Percentiles rank a stretch among this genome's conserved stretches.
phyloP scores from a whole-genome alignment of 768 basidiomycete genomes.

The Suillus sp. region DNA sequence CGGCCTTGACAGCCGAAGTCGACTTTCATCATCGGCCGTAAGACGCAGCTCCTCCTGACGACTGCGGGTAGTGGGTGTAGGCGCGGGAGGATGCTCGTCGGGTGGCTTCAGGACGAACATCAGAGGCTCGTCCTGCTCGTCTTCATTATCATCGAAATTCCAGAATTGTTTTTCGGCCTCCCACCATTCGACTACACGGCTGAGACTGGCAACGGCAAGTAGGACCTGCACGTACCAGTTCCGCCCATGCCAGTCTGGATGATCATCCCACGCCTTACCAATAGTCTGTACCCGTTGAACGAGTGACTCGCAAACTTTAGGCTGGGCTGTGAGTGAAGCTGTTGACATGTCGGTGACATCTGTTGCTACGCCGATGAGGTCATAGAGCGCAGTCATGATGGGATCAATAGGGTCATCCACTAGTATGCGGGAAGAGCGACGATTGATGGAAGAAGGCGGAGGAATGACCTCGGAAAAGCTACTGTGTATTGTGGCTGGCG shows the following conservation, averaged over 20 bases:
- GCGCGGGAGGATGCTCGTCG: conserved; percentile 53
- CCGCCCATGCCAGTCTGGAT: conserved; percentile 96
- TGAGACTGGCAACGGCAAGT: conserved; percentile 92
- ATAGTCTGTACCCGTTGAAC: conserved; percentile 91
- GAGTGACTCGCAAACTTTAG: conserved; percentile 82
- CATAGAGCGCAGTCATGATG: conserved; percentile 88
- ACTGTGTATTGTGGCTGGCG: conserved; percentile 62
- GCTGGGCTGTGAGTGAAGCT: conserved; percentile 79
- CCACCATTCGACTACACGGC: conserved; percentile 99
- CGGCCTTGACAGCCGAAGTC: conserved; percentile 50
- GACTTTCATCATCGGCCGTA: conserved; percentile 35
- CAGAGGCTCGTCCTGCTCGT: conserved; percentile 88
- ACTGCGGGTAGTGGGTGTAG: conserved; percentile 41
- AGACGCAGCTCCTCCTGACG: conserved; percentile 40
- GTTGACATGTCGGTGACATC: conserved; percentile 92
- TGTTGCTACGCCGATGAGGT: conserved; percentile 89
- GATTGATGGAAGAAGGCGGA: conserved; percentile 50
- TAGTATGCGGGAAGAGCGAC: conserved; percentile 79
- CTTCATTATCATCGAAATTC: conserved; percentile 94
- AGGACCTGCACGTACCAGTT: conserved; percentile 98
- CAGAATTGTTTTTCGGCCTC: conserved; percentile 99
- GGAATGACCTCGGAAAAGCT: conserved; percentile 61
- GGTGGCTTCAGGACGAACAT: conserved; percentile 92
- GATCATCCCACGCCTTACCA: conserved; percentile 95
- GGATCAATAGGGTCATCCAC: conserved; percentile 87